Evolutionary conservation across 257 asterid genomes (phyloP).

Genomic region (Nicotiana noctiflora): DNA sequence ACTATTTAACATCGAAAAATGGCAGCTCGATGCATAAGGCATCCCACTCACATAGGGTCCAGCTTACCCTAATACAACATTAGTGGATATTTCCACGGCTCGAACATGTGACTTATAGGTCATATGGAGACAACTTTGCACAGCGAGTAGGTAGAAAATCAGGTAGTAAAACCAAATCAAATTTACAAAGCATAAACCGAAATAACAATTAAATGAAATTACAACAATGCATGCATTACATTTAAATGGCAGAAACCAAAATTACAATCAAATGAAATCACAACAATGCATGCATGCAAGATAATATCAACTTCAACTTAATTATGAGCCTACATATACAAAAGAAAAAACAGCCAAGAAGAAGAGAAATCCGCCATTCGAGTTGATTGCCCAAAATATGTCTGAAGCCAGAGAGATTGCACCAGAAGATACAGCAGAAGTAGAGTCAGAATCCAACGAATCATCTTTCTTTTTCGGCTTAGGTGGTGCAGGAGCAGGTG

Average conservation of each 20-base stretch:
- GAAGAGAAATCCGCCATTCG: not conserved
- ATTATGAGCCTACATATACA: not conserved
- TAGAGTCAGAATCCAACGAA: slow-evolving; percentile 7
- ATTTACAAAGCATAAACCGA: not conserved
- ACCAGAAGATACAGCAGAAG: slow-evolving; percentile 22
- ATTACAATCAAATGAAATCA: not conserved
- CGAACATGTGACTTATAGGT: no score
- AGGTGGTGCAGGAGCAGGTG: slow-evolving; percentile 43
- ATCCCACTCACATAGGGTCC: no score
- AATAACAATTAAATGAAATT: not conserved
- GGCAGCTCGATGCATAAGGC: no score
- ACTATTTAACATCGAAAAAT: no score
- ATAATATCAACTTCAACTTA: not conserved
- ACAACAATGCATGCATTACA: not conserved
- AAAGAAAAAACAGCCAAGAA: not conserved
- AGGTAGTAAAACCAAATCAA: not conserved
- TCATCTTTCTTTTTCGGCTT: slow-evolving; percentile 20
- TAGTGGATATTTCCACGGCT: no score
- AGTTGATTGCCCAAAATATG: not conserved
- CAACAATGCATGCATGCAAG: not conserved
- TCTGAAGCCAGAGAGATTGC: not conserved
- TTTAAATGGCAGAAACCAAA: not conserved
- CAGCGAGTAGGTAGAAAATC: not conserved
- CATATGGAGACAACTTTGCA: no score
- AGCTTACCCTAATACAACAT: no score